Conservation (phyloP, 139 green algal species). For the Chlamydomonas schloesseri region DNA sequence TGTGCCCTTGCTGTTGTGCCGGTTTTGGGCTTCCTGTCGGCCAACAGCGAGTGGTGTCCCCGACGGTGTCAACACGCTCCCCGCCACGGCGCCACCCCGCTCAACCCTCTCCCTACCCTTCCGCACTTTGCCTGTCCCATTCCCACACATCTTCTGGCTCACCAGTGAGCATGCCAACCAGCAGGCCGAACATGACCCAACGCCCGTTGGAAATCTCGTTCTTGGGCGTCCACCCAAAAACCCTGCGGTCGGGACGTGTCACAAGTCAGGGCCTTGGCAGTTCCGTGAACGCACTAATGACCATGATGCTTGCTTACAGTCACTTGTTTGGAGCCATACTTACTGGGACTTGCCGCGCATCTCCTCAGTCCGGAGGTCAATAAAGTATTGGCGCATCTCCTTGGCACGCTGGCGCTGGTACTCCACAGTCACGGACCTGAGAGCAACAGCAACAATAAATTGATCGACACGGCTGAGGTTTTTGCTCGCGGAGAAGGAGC, state of each 20-base stretch:
- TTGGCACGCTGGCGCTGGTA: constrained; percentile 94
- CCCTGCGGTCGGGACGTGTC: constrained; percentile 20
- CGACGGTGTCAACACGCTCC: too few relatives aligned
- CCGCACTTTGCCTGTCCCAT: too few relatives aligned
- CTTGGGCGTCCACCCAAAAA: constrained; percentile 93
- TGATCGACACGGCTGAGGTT: background rate
- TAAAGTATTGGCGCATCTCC: constrained; percentile 92
- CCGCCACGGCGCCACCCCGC: too few relatives aligned
- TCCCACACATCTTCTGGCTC: background rate
- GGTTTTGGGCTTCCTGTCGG: too few relatives aligned
- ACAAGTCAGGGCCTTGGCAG: too few relatives aligned
- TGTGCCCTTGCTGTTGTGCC: too few relatives aligned
- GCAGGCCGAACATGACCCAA: constrained; percentile 98
- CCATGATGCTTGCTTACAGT: too few relatives aligned
- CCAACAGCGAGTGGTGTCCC: too few relatives aligned
- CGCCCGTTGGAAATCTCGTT: constrained; percentile 96
- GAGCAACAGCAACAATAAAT: background rate
- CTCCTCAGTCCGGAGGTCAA: constrained; percentile 61
- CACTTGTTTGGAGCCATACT: constrained; percentile 27
- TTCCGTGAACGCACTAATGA: too few relatives aligned
- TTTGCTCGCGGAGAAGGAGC: background rate
- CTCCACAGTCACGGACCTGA: constrained; percentile 75
- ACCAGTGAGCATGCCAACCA: constrained; percentile 91
- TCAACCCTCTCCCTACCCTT: too few relatives aligned
- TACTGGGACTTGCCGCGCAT: constrained; percentile 60